Base-by-base conservation (phyloP, 2,329 filamentous ascomycete genomes). In the Aspergillus aculeatinus region DNA sequence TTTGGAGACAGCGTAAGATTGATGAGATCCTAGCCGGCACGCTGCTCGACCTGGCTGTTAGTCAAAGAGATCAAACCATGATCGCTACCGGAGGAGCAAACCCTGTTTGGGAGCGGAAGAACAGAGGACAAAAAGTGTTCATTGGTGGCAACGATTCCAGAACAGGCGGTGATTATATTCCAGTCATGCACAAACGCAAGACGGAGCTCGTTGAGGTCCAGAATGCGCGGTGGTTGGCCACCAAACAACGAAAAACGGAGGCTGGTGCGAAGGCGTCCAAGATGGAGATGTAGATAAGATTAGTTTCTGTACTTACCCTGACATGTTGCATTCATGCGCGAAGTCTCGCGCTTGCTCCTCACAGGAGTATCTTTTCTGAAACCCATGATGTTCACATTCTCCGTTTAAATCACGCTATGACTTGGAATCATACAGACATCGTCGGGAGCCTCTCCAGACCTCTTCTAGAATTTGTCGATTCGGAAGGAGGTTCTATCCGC, bases 391-490 rank as follows among this genome's bases (percentile, higher is more conserved):
- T 19, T 19, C 39, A 9, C 16, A 44, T 19, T 14, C 16, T 19
- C 16, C 16, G 39, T n/a, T 16, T 44, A 0, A 16, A 44, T 7
- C 39, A n/a, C 2, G 39, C 78, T 73, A 81, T 62, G 75, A 74
- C 63, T 82, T 83, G 4, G 81, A 81, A 72, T 91, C 92, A 74
- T 92, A 96, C 62, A 99, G 79, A 77, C 93, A 96, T 59, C 85
- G 87, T 66, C 91, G 85, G 2, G 89, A 86, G 0, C 92, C 94
- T 68, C 92, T 87, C 95, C 95, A 98, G 2, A 98, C 94, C 67
- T 87, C 84, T 79, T 97, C 92, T 29, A 98, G 81, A 58, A 96
- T 89, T 52, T 80, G 82, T 58, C 90, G 81, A 60, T 86, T 79
- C 0, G 95, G 95, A 63, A 97, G 73, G 65, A 96, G 76, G 59